Percentiles rank a stretch among this genome's conserved stretches.
Conservation (phyloP, 202 grass and related monocot species). For the Elaeis oleifera region DNA sequence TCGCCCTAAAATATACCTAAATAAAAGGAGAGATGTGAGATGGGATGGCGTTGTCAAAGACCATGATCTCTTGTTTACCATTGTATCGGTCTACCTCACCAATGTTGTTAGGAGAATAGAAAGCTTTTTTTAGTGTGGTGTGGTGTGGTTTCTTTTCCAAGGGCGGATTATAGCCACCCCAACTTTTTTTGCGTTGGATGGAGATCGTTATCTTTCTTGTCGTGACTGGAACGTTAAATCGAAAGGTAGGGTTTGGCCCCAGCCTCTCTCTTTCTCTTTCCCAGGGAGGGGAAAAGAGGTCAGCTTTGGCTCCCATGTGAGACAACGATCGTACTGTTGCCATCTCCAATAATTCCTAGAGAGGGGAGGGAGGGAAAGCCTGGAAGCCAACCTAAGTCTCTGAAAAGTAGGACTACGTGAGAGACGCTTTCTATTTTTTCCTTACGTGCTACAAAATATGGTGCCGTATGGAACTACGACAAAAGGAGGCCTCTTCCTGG, state of each 20-base stretch:
- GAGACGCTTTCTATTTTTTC: too few species aligned
- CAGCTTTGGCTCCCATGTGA: slow-evolving; percentile 25
- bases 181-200: slow-evolving; percentile 22
- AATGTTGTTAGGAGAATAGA: slow-evolving; percentile 21
- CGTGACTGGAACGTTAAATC: slow-evolving; percentile 20
- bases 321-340: too few species aligned
- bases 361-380: too few species aligned
- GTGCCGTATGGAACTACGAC: too few species aligned
- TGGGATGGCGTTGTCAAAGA: slow-evolving; percentile 52
- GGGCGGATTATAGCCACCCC: background rate
- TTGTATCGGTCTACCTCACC: slow-evolving; percentile 10
- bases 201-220: slow-evolving; percentile 37
- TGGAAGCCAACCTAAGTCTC: too few species aligned
- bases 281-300: slow-evolving; percentile 7
- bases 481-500: too few species aligned
- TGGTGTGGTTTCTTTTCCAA: slow-evolving; percentile 17
- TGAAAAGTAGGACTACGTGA: too few species aligned
- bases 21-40: slow-evolving; percentile 28
- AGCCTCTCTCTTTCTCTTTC: slow-evolving; percentile 7
- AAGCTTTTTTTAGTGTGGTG: slow-evolving; percentile 18
- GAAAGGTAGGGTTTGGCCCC: slow-evolving; percentile 26
- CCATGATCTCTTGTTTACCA: slow-evolving; percentile 30
- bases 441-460: too few species aligned
- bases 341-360: too few species aligned
- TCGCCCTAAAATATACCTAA: slow-evolving; percentile 33